Percentiles rank a stretch among this genome's conserved stretches.
phyloP scores from a whole-genome alignment of 345 rosid genomes.

The Citrus inodora region DNA sequence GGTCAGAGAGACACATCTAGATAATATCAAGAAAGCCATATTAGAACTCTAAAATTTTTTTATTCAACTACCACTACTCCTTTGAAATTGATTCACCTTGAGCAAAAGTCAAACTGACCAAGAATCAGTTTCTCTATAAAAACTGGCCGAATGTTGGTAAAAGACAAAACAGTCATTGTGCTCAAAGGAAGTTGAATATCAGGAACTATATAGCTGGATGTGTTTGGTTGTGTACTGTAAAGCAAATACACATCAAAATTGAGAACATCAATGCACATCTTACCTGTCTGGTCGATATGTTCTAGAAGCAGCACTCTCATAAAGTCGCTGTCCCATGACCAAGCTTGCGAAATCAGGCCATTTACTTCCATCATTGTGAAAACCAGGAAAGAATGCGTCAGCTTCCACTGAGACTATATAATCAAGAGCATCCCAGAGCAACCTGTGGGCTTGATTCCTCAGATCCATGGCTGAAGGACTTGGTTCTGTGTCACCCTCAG shows the following conservation, averaged over 20 bases:
- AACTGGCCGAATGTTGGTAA: background rate
- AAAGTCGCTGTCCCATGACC: slow-evolving; percentile 96
- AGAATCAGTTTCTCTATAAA: background rate
- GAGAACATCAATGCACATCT: background rate
- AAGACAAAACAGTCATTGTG: background rate
- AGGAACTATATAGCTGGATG: background rate
- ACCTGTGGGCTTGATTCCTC: slow-evolving; percentile 83
- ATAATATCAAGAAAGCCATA: background rate
- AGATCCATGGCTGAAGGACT: slow-evolving; percentile 70
- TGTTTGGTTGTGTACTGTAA: background rate
- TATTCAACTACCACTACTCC: background rate
- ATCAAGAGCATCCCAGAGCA: slow-evolving; percentile 97
- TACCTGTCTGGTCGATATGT: slow-evolving; percentile 95
- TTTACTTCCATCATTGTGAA: slow-evolving; percentile 76
- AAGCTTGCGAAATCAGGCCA: slow-evolving; percentile 94
- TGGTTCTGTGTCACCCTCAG: slow-evolving; percentile 78
- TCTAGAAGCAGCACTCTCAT: slow-evolving; percentile 80
- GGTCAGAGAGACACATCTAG: background rate
- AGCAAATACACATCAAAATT: background rate
- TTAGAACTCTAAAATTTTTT: background rate
- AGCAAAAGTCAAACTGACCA: background rate
- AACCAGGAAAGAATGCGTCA: slow-evolving; percentile 91
- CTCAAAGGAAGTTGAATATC: background rate
- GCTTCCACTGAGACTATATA: slow-evolving; percentile 84
- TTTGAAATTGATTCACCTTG: background rate